Conservation (phyloP, 768 basidiomycete genomes). For the Tulasnella sp. region DNA sequence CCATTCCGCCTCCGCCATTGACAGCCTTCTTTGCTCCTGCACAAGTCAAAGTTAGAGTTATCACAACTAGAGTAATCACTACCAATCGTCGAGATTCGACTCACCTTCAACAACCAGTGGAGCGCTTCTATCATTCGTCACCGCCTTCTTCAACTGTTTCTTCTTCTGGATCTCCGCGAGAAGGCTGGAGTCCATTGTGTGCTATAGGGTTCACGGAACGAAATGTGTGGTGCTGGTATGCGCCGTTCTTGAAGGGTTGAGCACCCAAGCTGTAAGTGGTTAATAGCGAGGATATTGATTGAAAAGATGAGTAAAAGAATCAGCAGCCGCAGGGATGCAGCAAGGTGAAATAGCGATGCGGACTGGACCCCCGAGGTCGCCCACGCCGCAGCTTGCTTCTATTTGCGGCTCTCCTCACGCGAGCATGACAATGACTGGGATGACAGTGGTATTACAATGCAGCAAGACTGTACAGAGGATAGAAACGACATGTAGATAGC, state of each 20-base stretch:
- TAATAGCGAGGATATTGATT: not conserved
- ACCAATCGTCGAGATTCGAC: not conserved
- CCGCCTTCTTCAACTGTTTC: constrained; percentile 67
- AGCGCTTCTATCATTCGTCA: constrained; percentile 56
- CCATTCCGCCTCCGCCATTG: constrained; percentile 21
- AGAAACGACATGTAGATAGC: not conserved
- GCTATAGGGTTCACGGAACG: not conserved
- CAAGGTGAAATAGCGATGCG: too few relatives aligned
- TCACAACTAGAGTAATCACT: not conserved
- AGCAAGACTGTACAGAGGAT: constrained; percentile 2
- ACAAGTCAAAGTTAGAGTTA: not conserved
- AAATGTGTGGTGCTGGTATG: not conserved
- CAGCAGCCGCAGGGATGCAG: too few relatives aligned
- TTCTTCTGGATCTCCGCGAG: constrained; percentile 76
- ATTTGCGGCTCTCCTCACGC: too few relatives aligned
- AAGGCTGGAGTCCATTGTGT: constrained; percentile 27
- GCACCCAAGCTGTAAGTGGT: too few relatives aligned
- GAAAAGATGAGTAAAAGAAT: not conserved
- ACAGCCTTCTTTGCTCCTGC: constrained; percentile 24
- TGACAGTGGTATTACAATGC: constrained; percentile 3
- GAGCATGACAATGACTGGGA: too few relatives aligned
- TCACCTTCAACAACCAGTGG: constrained; percentile 48
- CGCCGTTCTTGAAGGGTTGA: too few relatives aligned
- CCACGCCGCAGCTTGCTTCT: too few relatives aligned
- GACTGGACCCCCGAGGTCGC: too few relatives aligned